These are phyloP conservation scores for Alternaria sp. DNA, from an alignment of 2,329 filamentous ascomycete genomes.

Conservation along the genomic window DNA sequence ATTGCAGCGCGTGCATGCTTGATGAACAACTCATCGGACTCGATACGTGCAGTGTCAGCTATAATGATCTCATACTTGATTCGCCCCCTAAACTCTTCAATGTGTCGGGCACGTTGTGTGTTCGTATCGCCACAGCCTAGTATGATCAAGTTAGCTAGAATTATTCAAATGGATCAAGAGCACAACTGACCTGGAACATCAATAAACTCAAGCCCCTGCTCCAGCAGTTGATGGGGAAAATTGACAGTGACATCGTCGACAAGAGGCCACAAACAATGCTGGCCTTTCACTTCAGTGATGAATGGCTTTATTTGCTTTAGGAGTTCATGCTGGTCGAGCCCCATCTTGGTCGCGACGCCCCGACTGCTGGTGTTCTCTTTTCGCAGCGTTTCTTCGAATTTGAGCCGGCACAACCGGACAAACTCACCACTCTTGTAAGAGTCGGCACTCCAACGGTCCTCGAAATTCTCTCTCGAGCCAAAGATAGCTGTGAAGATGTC, in stretches of 20 bases:
- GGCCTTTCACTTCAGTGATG: conserved; percentile 25
- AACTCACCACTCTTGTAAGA: conserved; percentile 25
- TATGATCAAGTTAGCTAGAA: not conserved
- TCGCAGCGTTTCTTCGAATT: conserved; percentile 26
- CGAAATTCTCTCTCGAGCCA: conserved; percentile 25
- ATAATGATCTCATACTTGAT: conserved; percentile 35
- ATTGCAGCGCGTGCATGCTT: conserved; percentile 23
- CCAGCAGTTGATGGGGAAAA: conserved; percentile 24
- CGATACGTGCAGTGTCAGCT: conserved; percentile 31
- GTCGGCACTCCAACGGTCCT: conserved; percentile 17
- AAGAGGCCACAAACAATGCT: conserved; percentile 32
- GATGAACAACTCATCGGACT: conserved; percentile 29
- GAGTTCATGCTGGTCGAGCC: conserved; percentile 16
- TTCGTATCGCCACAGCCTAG: conserved; percentile 38
- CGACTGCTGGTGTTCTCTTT: conserved; percentile 7
- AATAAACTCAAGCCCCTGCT: conserved; percentile 27
- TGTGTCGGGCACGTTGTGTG: conserved; percentile 23
- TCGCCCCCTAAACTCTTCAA: conserved; percentile 29
- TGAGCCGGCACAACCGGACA: conserved; percentile 21
- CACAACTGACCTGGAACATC: conserved; percentile 35
- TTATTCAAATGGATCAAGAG: no score
- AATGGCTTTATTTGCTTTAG: conserved; percentile 26
- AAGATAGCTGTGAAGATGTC: conserved; percentile 34
- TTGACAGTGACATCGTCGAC: conserved; percentile 29
- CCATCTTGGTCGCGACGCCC: conserved; percentile 5